Evolutionary conservation across 139 green algal species (phyloP).

Genomic region (Chlamydomonas schloesseri): DNA sequence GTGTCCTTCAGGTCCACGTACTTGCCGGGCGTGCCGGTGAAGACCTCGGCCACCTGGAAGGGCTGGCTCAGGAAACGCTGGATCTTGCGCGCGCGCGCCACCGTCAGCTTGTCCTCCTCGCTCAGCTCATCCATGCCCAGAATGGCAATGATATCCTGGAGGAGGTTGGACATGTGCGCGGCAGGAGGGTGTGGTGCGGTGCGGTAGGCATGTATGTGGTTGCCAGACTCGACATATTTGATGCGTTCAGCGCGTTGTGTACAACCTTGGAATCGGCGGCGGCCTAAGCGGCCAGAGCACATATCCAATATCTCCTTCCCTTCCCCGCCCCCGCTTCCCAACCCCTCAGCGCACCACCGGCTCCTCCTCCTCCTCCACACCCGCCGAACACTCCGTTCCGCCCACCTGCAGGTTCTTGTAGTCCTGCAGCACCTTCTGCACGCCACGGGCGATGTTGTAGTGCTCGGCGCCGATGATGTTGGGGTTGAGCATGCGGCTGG

Average conservation of each 20-base stretch:
- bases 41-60: constrained; percentile 99
- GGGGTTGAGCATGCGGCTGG: constrained; percentile 96
- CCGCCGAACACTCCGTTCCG: not conserved
- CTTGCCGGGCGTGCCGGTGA: constrained; percentile 97
- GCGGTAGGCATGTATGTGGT: no score
- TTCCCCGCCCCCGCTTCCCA: no score
- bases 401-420: constrained; percentile 93
- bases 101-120: constrained; percentile 99
- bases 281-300: no score
- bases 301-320: no score
- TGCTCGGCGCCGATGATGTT: constrained; percentile 97
- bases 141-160: constrained; percentile 99
- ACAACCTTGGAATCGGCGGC: no score
- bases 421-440: constrained; percentile 98
- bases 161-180: no score
- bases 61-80: constrained; percentile 99
- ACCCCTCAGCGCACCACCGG: no score
- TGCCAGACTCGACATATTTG: no score
- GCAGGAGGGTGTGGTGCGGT: no score
- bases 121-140: constrained; percentile 99
- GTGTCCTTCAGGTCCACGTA: constrained; percentile 97
- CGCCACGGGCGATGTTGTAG: constrained; percentile 93
- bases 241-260: no score
- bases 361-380: not conserved
- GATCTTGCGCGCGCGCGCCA: constrained; percentile 98